Percentiles rank a stretch among this genome's conserved stretches.
These are phyloP conservation scores for Strobilomyces confusus DNA, from an alignment of 768 basidiomycete genomes.

Conservation along the genomic window DNA sequence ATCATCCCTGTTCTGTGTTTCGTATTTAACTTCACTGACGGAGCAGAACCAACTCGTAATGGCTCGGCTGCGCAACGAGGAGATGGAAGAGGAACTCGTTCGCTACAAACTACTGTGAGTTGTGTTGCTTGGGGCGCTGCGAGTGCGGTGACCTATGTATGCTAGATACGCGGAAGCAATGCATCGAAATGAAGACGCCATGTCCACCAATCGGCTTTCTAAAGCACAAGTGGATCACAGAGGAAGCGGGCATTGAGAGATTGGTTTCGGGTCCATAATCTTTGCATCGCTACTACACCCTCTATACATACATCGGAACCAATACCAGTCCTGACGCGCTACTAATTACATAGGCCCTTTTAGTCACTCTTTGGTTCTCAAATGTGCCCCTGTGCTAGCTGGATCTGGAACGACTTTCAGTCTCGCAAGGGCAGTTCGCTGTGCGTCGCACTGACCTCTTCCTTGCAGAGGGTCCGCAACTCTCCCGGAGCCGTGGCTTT, in stretches of 20 bases:
- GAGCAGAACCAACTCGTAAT: slow-evolving; percentile 88
- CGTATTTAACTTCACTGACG: slow-evolving; percentile 24
- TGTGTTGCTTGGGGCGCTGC: neutral
- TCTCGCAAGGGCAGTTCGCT: neutral
- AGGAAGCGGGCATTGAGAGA: slow-evolving; percentile 21
- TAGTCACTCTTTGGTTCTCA: slow-evolving; percentile 7
- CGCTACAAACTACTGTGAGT: slow-evolving; percentile 83
- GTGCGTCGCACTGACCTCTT: slow-evolving; percentile 52
- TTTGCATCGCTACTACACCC: neutral
- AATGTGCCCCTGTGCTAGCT: slow-evolving; percentile 9
- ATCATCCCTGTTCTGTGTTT: neutral
- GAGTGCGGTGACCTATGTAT: neutral
- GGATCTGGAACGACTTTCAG: slow-evolving; percentile 14
- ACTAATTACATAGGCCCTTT: neutral
- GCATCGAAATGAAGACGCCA: slow-evolving; percentile 70
- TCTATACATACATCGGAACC: slow-evolving; percentile 15
- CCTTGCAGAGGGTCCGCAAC: slow-evolving; percentile 64
- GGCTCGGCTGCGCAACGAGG: slow-evolving; percentile 83
- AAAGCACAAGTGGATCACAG: slow-evolving; percentile 13
- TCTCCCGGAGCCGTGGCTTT: slow-evolving; percentile 68
- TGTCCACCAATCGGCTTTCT: slow-evolving; percentile 62
- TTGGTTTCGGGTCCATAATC: neutral
- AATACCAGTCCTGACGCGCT: neutral
- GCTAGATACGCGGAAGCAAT: slow-evolving; percentile 68
- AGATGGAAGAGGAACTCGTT: slow-evolving; percentile 90